These are phyloP conservation scores for Trypanosoma congolense DNA, from an alignment of 208 protist species.

Conservation along the genomic window DNA sequence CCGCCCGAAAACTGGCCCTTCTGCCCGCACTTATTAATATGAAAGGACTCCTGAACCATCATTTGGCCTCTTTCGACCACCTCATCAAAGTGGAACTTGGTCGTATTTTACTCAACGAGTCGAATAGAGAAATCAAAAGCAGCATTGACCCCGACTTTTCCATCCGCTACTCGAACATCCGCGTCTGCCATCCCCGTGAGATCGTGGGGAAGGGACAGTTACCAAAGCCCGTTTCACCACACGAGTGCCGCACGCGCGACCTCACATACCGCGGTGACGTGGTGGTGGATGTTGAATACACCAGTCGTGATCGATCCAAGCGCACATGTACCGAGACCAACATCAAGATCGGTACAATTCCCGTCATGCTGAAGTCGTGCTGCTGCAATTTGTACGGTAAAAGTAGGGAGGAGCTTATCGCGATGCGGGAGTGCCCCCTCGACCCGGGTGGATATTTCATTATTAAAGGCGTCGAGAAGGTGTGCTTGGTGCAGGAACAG, in stretches of 20 bases:
- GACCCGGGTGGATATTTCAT: slow-evolving; percentile 99
- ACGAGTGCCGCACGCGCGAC: slow-evolving; percentile 95
- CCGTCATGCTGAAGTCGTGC: slow-evolving; percentile 99
- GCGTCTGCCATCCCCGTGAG: slow-evolving; percentile 66
- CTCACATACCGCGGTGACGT: slow-evolving; percentile 92
- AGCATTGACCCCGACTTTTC: slow-evolving; percentile 79
- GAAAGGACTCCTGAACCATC: slow-evolving; percentile 84
- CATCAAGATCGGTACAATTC: slow-evolving; percentile 97
- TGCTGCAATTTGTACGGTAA: slow-evolving; percentile 94
- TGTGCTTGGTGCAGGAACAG: slow-evolving; percentile 94
- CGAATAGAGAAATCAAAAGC: slow-evolving; percentile 86
- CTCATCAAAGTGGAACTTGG: slow-evolving; percentile 80
- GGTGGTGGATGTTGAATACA: slow-evolving; percentile 87
- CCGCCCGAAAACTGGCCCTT: slow-evolving; percentile 70
- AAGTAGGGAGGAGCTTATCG: slow-evolving; percentile 89
- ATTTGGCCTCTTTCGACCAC: slow-evolving; percentile 87
- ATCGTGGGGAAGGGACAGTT: slow-evolving; percentile 81
- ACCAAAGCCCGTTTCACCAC: slow-evolving; percentile 83
- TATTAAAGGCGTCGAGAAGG: slow-evolving; percentile 98
- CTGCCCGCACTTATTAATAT: slow-evolving; percentile 81
- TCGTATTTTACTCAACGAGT: slow-evolving; percentile 85
- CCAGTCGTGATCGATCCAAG: slow-evolving; percentile 54
- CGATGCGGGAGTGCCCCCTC: slow-evolving; percentile 97
- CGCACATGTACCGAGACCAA: slow-evolving; percentile 61
- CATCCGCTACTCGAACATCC: slow-evolving; percentile 86